Percentiles rank a stretch among this genome's conserved stretches.
Evolutionary conservation across 1,284 basidiomycete species (phyloP).

Genomic region (Waitea zeae): DNA sequence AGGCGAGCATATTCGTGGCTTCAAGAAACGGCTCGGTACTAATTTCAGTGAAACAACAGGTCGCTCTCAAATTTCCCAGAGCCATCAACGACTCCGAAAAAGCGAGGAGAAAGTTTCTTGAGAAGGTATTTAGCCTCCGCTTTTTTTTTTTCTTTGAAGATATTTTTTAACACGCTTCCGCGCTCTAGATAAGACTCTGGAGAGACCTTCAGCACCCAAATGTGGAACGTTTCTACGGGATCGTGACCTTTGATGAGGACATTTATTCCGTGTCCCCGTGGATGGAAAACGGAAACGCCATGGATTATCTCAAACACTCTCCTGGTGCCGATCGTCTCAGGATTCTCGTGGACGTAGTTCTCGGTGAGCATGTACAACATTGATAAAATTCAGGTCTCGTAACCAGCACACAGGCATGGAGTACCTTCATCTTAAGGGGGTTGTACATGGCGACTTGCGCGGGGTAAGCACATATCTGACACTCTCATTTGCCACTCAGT

Average conservation of each 20-base stretch:
- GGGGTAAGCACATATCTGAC: no score
- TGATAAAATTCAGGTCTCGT: conserved; percentile 19
- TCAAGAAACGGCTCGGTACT: no score
- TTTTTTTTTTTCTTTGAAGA: not conserved
- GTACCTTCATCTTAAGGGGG: conserved; percentile 21
- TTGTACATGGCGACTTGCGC: conserved; percentile 28
- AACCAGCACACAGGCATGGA: no score
- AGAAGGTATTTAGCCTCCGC: not conserved
- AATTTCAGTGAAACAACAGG: no score
- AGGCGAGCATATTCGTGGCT: no score
- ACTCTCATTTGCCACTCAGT: no score
- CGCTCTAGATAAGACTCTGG: conserved; percentile 27
- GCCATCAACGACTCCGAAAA: conserved; percentile 10
- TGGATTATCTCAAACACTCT: conserved; percentile 16
- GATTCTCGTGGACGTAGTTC: conserved; percentile 19
- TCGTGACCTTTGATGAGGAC: conserved; percentile 16
- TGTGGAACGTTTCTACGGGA: conserved; percentile 21
- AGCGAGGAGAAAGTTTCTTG: conserved; percentile 18
- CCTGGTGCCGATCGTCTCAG: conserved; percentile 17
- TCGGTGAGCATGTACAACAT: conserved; percentile 11
- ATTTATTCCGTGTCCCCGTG: conserved; percentile 25
- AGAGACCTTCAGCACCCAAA: conserved; percentile 21
- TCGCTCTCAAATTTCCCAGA: conserved; percentile 14
- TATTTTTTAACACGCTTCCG: conserved; percentile 17
- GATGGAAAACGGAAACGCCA: conserved; percentile 23